Conservation (phyloP, 495 filamentous ascomycete species). For the Penicillium herquei region DNA sequence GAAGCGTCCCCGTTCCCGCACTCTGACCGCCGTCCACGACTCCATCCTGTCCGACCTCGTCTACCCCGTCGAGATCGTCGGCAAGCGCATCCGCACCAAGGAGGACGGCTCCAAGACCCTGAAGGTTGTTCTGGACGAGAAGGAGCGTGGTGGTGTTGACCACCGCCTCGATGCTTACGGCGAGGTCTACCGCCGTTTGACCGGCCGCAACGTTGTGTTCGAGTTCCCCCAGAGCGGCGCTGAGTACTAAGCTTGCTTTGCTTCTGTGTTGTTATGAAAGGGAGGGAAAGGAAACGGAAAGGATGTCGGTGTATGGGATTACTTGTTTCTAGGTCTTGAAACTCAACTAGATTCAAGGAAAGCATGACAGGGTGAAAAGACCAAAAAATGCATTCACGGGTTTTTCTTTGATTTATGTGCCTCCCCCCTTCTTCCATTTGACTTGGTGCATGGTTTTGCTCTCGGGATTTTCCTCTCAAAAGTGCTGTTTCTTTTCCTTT, state of each 20-base stretch:
- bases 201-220: conserved; percentile 89
- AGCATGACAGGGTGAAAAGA: conserved; percentile 31
- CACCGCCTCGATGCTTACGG: conserved; percentile 98
- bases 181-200: conserved; percentile 95
- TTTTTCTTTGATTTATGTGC: conserved; percentile 32
- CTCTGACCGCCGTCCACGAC: conserved; percentile 96
- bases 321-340: conserved; percentile 31
- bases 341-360: conserved; percentile 31
- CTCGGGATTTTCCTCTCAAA: conserved; percentile 13
- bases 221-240: conserved; percentile 88
- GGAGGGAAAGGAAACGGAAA: conserved; percentile 15
- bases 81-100: conserved; percentile 94
- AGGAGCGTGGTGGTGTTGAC: conserved; percentile 98
- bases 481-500: conserved; percentile 1
- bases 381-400: conserved; percentile 36
- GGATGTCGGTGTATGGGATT: conserved; percentile 25
- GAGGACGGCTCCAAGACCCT: conserved; percentile 96
- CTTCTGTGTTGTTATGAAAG: conserved; percentile 16
- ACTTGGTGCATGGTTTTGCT: conserved; percentile 23
- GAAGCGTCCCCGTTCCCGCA: conserved; percentile 97
- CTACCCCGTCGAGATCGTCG: conserved; percentile 99
- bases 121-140: conserved; percentile 98
- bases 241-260: conserved; percentile 67
- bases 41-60: conserved; percentile 93
- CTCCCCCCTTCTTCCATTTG: conserved; percentile 18